Base-by-base conservation (phyloP, 2,329 filamentous ascomycete genomes). In the Aureobasidium pullulans region DNA sequence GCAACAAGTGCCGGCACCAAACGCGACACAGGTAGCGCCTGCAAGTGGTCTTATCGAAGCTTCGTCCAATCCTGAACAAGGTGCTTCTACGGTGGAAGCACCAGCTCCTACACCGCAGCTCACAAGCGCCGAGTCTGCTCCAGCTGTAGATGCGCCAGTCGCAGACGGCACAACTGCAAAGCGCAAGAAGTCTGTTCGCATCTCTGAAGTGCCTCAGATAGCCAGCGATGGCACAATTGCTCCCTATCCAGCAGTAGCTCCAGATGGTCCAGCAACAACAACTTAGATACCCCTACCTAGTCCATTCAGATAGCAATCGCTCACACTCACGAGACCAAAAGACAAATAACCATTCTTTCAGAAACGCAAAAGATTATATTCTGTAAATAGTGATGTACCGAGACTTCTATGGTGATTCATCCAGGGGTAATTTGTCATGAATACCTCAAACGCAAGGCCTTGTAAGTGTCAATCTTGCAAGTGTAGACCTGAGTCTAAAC, bases 371-470 rank as follows among this genome's bases (percentile, higher is more conserved):
- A 19, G 10, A 13, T 32, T 6, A 13, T 39, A 23, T 19, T 28
- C n/a, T 2, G 40, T 19, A 6, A 42, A 44, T n/a, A 52, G n/a
- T 13, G 19, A 53, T 63, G 60, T 63, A 61, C 60, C 60, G 52
- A 53, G 59, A 57, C 59, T 52, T 61, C 60, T 63, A 63, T 63
- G 62, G 62, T 57, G 53, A 62, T 52, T 47, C 60, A 53, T 37
- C 34, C 62, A 63, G 31, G 57, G 48, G 32, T 42, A 23, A 57
- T 13, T 57, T 42, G 49, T 53, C 50, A 59, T 56, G 56, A 50
- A 58, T 49, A 54, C 62, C 62, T 63, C 62, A 63, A 63, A 63
- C 62, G 58, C 57, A 59, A 46, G 62, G 61, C 49, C 50, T 61
- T 43, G 32, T 58, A 57, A 57, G 28, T 29, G 43, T 62, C 42